phyloP scores from a whole-genome alignment of 176 grass and related monocot genomes.

The Neostapfia colusana region DNA sequence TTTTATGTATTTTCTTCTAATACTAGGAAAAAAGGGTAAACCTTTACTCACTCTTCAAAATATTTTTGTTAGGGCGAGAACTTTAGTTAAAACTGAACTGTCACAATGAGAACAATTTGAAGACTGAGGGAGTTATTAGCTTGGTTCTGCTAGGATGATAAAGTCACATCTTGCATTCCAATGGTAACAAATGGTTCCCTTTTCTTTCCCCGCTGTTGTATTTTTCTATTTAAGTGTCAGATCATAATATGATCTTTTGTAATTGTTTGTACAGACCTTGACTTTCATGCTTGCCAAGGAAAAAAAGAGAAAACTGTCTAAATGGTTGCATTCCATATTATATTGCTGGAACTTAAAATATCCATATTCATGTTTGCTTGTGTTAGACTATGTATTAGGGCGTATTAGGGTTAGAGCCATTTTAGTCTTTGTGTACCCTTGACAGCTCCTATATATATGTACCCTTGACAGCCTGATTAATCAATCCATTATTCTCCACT shows the following conservation, averaged over 20 bases:
- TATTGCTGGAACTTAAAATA: background rate
- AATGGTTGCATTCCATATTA: constrained; percentile 15
- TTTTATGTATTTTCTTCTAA: background rate
- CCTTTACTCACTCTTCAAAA: background rate
- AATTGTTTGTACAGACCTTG: background rate
- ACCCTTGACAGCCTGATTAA: too few relatives aligned
- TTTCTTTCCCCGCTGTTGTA: background rate
- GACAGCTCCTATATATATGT: too few relatives aligned
- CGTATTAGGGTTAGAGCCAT: too few relatives aligned
- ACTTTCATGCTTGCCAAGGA: constrained; percentile 20
- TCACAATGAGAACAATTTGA: background rate
- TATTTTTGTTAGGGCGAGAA: background rate
- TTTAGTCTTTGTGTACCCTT: too few relatives aligned
- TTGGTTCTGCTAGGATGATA: constrained; percentile 27
- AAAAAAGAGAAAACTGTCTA: background rate
- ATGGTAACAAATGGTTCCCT: constrained; percentile 5
- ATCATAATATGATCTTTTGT: background rate
- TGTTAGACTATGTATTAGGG: too few relatives aligned
- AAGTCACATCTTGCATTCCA: constrained; percentile 14
- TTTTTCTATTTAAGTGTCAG: constrained; percentile 17
- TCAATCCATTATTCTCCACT: too few relatives aligned
- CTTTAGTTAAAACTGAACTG: background rate
- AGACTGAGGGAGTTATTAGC: background rate
- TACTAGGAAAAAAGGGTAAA: constrained; percentile 3
- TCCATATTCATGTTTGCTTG: constrained; percentile 8